A percentile compares a stretch with the other conserved stretches of the same genome.
phyloP scores from a whole-genome alignment of 352 stramenopile genomes.

The Stephanocyclus meneghinianus region DNA sequence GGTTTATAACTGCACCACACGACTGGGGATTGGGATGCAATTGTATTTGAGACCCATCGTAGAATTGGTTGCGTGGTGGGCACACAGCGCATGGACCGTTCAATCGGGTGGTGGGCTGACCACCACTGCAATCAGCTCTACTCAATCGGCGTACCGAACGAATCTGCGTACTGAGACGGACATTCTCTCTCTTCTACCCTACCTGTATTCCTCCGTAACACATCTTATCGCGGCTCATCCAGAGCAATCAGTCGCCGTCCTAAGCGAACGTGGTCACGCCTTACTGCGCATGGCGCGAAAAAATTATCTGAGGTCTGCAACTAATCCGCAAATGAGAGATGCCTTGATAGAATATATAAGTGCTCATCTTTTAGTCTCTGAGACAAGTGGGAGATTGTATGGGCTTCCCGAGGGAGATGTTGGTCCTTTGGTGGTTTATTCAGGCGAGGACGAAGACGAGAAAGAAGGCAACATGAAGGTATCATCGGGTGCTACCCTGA shows the following conservation, averaged over 20 bases:
- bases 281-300: slow-evolving; percentile 63
- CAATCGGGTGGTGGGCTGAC: slow-evolving; percentile 37
- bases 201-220: slow-evolving; percentile 59
- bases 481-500: slow-evolving; percentile 39
- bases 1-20: slow-evolving; percentile 47
- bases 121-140: slow-evolving; percentile 3
- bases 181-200: slow-evolving; percentile 47
- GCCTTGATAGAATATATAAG: slow-evolving; percentile 71
- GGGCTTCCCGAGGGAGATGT: slow-evolving; percentile 72
- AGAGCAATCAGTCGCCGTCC: slow-evolving; percentile 61
- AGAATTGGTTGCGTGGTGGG: slow-evolving; percentile 54
- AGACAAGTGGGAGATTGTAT: slow-evolving; percentile 67
- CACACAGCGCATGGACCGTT: slow-evolving; percentile 36
- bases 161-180: slow-evolving; percentile 36
- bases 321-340: slow-evolving; percentile 43
- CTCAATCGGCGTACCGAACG: slow-evolving; percentile 16
- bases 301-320: slow-evolving; percentile 44
- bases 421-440: slow-evolving; percentile 58
- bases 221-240: slow-evolving; percentile 69
- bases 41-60: slow-evolving; percentile 56
- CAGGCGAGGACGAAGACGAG: slow-evolving; percentile 9
- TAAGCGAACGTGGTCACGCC: slow-evolving; percentile 54
- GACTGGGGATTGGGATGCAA: slow-evolving; percentile 58
- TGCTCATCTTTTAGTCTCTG: slow-evolving; percentile 67
- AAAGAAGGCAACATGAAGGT: slow-evolving; percentile 20